These are phyloP conservation scores for Boletus rubescentipes DNA, from an alignment of 768 basidiomycete species.

Conservation along the genomic window DNA sequence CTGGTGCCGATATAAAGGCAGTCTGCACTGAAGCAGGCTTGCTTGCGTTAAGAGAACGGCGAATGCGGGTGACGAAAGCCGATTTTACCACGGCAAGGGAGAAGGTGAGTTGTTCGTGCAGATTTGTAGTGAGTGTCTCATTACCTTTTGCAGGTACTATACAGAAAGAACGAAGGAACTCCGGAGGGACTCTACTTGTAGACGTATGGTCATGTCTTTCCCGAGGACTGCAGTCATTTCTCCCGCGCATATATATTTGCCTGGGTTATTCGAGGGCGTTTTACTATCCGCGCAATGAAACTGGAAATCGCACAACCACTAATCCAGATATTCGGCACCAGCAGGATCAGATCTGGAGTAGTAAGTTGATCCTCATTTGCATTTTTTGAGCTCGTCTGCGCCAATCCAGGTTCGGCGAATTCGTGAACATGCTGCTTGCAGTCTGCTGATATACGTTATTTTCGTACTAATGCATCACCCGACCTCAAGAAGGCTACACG, in stretches of 20 bases:
- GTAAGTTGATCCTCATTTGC: background rate
- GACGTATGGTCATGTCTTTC: slow-evolving; percentile 9
- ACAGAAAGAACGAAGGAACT: slow-evolving; percentile 97
- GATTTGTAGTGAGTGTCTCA: slow-evolving; percentile 11
- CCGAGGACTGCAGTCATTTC: background rate
- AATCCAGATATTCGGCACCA: too few relatives aligned
- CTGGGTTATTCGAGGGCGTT: background rate
- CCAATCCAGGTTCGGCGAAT: background rate
- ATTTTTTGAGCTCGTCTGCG: background rate
- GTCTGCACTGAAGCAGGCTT: slow-evolving; percentile 99
- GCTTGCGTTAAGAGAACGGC: slow-evolving; percentile 87
- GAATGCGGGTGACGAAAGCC: slow-evolving; percentile 90
- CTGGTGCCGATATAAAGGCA: slow-evolving; percentile 98
- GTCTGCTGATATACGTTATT: background rate
- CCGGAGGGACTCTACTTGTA: slow-evolving; percentile 87
- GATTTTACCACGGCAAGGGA: slow-evolving; percentile 92
- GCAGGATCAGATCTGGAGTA: background rate
- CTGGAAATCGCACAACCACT: background rate
- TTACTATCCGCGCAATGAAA: background rate
- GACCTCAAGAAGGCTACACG: background rate
- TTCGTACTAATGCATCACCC: background rate
- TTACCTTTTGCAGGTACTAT: slow-evolving; percentile 57
- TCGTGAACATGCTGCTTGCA: background rate
- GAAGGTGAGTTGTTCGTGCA: slow-evolving; percentile 57
- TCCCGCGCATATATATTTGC: background rate